A percentile compares a stretch with the other conserved stretches of the same genome.
Conservation (phyloP, 257 asterid species). For the Solanum peruvianum region DNA sequence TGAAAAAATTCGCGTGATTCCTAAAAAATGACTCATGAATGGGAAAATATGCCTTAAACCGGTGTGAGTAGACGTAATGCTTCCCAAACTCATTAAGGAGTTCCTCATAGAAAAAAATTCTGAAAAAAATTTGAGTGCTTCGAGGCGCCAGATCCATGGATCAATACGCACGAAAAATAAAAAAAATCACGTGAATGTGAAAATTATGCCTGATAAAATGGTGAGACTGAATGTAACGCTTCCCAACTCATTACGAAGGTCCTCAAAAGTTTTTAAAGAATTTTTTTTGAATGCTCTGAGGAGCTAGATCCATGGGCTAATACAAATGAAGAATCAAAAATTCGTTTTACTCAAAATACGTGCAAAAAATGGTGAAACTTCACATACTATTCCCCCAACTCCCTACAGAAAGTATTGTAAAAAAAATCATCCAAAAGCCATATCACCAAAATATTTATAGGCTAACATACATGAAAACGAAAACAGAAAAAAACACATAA, state of each 20-base stretch:
- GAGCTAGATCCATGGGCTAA: background rate
- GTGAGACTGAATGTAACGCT: no score
- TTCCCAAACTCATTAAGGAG: background rate
- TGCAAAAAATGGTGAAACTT: background rate
- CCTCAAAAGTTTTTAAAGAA: no score
- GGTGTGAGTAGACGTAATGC: no score
- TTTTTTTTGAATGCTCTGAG: background rate
- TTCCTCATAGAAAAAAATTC: no score
- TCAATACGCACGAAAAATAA: background rate
- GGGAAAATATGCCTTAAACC: background rate
- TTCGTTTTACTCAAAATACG: background rate
- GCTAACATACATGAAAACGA: background rate
- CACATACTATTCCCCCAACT: background rate
- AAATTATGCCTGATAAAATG: no score
- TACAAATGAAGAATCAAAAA: no score
- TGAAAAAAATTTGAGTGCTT: rapidly evolving
- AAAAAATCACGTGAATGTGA: no score
- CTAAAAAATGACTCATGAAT: no score
- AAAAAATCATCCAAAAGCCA: no score
- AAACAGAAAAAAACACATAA: background rate
- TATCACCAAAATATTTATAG: no score
- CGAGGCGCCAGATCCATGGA: background rate
- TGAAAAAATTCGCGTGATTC: background rate
- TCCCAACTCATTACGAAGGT: no score
- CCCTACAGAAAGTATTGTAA: background rate